Base-by-base conservation (phyloP, 2,329 filamentous ascomycete genomes). In the Neofusicoccum sp. region DNA sequence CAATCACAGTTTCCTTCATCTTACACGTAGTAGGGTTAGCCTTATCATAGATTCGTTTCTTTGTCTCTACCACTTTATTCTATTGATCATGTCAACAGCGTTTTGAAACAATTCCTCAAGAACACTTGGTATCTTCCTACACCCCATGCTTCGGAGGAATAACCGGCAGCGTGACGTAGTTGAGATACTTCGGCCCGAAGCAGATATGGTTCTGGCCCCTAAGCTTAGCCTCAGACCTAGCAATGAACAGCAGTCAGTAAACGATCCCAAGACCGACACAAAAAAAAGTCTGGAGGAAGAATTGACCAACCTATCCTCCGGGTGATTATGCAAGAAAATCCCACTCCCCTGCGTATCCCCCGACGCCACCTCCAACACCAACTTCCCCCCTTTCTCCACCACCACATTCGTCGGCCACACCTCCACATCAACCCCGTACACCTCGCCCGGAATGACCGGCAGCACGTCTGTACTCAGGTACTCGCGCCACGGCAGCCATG, bases 341-440 rank as follows among this genome's bases (percentile, higher is more conserved):
- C 84, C 86, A 37, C 78, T 80, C 0, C 86, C 86, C 65, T 87
- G 85, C 0, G 86, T 88, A 72, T 88, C 86, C 1, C 73, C 74
- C 62, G 71, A 72, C 49, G 79, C 73, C 2, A 88, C 76, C 71
- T 88, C 85, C 45, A 88, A 80, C 2, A 87, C 78, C 14, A 88
- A 67, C 67, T 76, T 80, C 0, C 79, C 82, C 0, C 85, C 85
- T 65, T 79, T 78, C 65, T 80, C 80, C 1, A 81, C 75, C 0
- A 87, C 75, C 0, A 88, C 84, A 64, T 86, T 87, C 0, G 86
- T 88, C 0, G 87, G 86, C 87, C 86, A 89, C 0, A 89, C 71
- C 70, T 89, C 87, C 0, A 89, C 77, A 65, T 89, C 86, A 0
- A 88, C 84, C 0, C 71, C 73, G 67, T 89, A 89, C 0, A 87